Conservation (phyloP, 2,329 filamentous ascomycete genomes). For the Nakataea oryzae region DNA sequence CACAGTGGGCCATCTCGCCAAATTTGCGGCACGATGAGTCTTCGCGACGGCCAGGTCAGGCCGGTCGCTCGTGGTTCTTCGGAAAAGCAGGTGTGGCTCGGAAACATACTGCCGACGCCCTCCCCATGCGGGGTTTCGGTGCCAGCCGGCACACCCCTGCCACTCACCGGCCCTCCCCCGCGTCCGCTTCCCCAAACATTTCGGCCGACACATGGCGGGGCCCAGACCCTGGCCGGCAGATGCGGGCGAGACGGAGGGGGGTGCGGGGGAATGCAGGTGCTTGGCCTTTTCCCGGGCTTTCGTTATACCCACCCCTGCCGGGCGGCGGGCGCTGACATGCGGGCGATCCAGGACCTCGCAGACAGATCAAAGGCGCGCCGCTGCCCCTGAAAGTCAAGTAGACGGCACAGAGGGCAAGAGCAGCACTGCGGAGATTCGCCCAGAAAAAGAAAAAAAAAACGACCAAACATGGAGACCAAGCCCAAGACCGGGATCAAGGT, state of each 20-base stretch:
- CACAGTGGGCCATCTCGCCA: neutral
- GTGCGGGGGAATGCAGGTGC: neutral
- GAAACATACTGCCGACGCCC: neutral
- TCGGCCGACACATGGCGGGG: neutral
- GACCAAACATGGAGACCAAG: neutral
- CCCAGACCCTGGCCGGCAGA: neutral
- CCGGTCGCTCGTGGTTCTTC: neutral
- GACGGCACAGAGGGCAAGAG: neutral
- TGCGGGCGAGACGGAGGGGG: neutral
- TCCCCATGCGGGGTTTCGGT: neutral
- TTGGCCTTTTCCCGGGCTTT: neutral
- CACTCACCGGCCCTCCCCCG: neutral
- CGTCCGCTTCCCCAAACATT: neutral
- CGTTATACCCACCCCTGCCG: neutral
- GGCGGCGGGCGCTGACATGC: neutral
- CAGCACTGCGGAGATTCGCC: too few relatives aligned
- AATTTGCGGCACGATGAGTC: neutral
- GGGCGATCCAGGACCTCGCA: neutral
- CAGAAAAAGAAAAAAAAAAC: too few relatives aligned
- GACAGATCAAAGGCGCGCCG: too few relatives aligned
- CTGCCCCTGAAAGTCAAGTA: neutral
- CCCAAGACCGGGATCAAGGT: slow-evolving; percentile 39
- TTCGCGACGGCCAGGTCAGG: neutral
- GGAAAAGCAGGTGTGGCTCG: neutral
- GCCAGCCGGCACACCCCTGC: neutral